A percentile compares a stretch with the other conserved stretches of the same genome.
These are phyloP conservation scores for Clarireedia monteithiana DNA, from an alignment of 2,329 filamentous ascomycete genomes.

Conservation along the genomic window DNA sequence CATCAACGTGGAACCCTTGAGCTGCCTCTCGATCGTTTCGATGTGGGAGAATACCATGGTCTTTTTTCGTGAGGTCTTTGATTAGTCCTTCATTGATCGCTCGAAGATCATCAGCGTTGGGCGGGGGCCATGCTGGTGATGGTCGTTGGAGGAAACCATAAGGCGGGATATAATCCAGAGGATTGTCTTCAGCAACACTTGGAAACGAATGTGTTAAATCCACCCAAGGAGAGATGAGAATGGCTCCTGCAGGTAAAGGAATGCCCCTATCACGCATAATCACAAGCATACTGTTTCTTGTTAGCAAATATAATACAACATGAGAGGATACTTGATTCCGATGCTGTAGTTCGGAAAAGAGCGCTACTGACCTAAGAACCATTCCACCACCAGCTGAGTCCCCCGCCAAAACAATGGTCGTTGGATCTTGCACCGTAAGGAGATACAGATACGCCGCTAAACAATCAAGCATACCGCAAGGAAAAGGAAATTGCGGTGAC, in stretches of 20 bases:
- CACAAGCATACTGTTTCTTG: slow-evolving; percentile 52
- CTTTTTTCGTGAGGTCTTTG: slow-evolving; percentile 42
- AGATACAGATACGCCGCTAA: slow-evolving; percentile 82
- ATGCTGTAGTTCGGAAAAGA: neutral
- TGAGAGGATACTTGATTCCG: neutral
- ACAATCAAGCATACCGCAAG: slow-evolving; percentile 85
- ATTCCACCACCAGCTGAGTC: slow-evolving; percentile 93
- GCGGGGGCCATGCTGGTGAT: slow-evolving; percentile 85
- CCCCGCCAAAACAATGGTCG: slow-evolving; percentile 78
- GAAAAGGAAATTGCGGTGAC: slow-evolving; percentile 90
- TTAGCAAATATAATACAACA: slow-evolving; percentile 17
- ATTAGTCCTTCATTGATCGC: slow-evolving; percentile 40
- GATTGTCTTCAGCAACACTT: slow-evolving; percentile 65
- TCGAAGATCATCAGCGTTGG: slow-evolving; percentile 66
- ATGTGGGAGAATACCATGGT: slow-evolving; percentile 17
- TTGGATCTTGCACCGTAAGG: slow-evolving; percentile 66
- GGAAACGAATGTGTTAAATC: slow-evolving; percentile 95
- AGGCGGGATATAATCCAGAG: slow-evolving; percentile 80
- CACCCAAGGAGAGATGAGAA: slow-evolving; percentile 92
- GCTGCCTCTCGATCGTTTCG: slow-evolving; percentile 31
- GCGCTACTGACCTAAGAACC: slow-evolving; percentile 50
- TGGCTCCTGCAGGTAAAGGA: slow-evolving; percentile 79
- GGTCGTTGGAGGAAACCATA: slow-evolving; percentile 88
- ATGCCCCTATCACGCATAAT: slow-evolving; percentile 74
- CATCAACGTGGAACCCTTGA: slow-evolving; percentile 30